phyloP scores from a whole-genome alignment of 2,329 filamentous ascomycete genomes.

The Xylariaceae sp. region DNA sequence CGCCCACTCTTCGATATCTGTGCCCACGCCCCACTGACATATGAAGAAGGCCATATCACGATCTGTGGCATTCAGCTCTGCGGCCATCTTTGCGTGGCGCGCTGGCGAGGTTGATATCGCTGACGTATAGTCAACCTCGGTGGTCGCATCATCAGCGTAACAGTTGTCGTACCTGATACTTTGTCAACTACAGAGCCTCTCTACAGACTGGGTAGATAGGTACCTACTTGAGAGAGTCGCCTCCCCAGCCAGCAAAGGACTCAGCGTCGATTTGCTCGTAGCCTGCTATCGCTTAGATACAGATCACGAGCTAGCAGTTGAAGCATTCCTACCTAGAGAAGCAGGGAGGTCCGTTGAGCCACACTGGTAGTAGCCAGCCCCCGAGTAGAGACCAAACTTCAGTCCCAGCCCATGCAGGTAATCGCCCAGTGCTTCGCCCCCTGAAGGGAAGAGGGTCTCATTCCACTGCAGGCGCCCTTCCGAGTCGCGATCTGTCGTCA shows the following conservation, averaged over 20 bases:
- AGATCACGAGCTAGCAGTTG: not conserved
- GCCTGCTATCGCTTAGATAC: conserved; percentile 16
- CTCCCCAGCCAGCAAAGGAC: conserved; percentile 35
- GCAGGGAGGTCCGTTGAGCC: conserved; percentile 34
- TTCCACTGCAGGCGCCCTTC: conserved; percentile 44
- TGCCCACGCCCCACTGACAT: conserved; percentile 46
- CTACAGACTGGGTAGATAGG: not conserved
- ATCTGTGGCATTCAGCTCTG: conserved; percentile 29
- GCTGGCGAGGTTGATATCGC: conserved; percentile 30
- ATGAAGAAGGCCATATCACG: conserved; percentile 40
- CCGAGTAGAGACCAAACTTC: conserved; percentile 49
- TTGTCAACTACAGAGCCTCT: not conserved
- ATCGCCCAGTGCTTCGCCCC: conserved; percentile 36
- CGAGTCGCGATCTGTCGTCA: conserved; percentile 27
- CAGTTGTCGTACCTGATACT: conserved; percentile 38
- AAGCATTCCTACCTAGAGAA: conserved; percentile 29
- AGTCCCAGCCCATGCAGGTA: conserved; percentile 40
- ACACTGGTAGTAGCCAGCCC: conserved; percentile 37
- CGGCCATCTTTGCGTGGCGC: conserved; percentile 40
- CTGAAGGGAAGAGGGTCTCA: conserved; percentile 38
- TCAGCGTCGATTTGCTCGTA: conserved; percentile 34
- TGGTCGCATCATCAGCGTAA: conserved; percentile 33
- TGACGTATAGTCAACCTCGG: conserved; percentile 34
- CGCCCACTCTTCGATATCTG: conserved; percentile 39
- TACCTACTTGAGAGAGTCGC: conserved; percentile 44